Percentiles rank a stretch among this genome's conserved stretches.
Evolutionary conservation across 129 eudicot genomes (phyloP).

Genomic region (Pseudognaphalium luteoalbum): DNA sequence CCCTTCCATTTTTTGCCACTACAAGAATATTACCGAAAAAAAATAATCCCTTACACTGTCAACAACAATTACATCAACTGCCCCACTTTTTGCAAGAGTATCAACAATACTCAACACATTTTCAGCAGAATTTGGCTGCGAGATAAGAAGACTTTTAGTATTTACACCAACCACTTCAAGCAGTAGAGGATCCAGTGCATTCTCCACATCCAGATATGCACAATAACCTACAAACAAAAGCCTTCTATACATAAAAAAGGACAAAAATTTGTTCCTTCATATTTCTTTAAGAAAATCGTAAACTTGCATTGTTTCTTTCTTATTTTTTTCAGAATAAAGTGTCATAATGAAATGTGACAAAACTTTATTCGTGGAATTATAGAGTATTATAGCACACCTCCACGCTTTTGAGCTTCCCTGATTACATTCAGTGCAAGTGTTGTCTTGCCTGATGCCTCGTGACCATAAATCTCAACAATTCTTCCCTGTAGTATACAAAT

Average conservation of each 20-base stretch:
- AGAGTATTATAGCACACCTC: conserved; percentile 53
- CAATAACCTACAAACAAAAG: conserved; percentile 70
- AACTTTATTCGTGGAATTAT: conserved; percentile 4
- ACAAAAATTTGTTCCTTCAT: not conserved
- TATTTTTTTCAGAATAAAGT: not conserved
- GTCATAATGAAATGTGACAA: not conserved
- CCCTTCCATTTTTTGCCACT: not conserved
- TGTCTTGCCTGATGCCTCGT: conserved; percentile 96
- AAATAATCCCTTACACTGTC: conserved; percentile 70
- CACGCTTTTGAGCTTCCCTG: conserved; percentile 96
- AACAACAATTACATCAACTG: conserved; percentile 87
- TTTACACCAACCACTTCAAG: conserved; percentile 80
- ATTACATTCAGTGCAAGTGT: conserved; percentile 90
- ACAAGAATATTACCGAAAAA: not conserved
- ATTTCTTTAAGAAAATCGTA: not conserved
- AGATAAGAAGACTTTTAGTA: conserved; percentile 75
- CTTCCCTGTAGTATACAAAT: conserved; percentile 70
- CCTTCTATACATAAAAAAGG: not conserved
- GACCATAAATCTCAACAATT: conserved; percentile 90
- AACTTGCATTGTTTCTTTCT: not conserved
- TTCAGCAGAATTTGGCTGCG: conserved; percentile 96
- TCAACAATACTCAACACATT: conserved; percentile 85
- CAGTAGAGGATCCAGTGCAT: conserved; percentile 73
- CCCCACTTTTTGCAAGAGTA: conserved; percentile 88
- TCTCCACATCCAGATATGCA: conserved; percentile 91